phyloP scores from a whole-genome alignment of 441 rosid genomes.

The Cnidoscolus chayamansa region DNA sequence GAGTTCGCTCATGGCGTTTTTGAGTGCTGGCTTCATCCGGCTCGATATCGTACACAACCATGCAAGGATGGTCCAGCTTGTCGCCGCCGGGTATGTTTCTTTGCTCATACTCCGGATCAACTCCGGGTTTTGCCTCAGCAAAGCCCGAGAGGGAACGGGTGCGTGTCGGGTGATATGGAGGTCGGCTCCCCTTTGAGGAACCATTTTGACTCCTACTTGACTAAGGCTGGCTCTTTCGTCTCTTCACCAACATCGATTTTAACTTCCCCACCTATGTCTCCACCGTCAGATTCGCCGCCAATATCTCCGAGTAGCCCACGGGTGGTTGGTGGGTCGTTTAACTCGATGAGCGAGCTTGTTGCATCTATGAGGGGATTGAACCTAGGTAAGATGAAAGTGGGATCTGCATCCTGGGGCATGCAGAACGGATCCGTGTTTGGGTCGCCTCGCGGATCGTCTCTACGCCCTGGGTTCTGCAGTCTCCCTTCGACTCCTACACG shows the following conservation, averaged over 20 bases:
- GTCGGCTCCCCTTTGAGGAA: slow-evolving; percentile 55
- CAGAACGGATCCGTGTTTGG: slow-evolving; percentile 36
- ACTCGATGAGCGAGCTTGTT: slow-evolving; percentile 43
- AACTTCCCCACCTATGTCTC: slow-evolving; percentile 42
- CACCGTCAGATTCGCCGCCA: slow-evolving; percentile 56
- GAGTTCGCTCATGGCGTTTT: slow-evolving; percentile 84
- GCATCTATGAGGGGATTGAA: slow-evolving; percentile 55
- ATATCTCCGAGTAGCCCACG: slow-evolving; percentile 50
- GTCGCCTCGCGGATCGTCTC: slow-evolving; percentile 43
- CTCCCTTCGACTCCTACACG: slow-evolving; percentile 48
- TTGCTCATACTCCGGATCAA: slow-evolving; percentile 82
- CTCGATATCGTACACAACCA: slow-evolving; percentile 78
- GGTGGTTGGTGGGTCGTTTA: slow-evolving; percentile 35
- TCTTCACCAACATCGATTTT: slow-evolving; percentile 50
- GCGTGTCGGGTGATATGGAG: slow-evolving; percentile 41
- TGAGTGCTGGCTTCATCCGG: slow-evolving; percentile 94
- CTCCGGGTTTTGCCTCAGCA: slow-evolving; percentile 45
- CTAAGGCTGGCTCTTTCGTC: slow-evolving; percentile 21
- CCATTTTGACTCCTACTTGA: slow-evolving; percentile 30
- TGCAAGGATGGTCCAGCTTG: slow-evolving; percentile 77
- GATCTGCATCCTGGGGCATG: slow-evolving; percentile 42
- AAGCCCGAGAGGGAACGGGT: slow-evolving; percentile 35
- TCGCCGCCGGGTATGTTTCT: slow-evolving; percentile 71
- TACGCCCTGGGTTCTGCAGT: slow-evolving; percentile 49
- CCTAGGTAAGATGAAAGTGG: slow-evolving; percentile 52